These are phyloP conservation scores for Komagataella mondaviorum DNA, from an alignment of 805 yeast genomes.

Conservation along the genomic window DNA sequence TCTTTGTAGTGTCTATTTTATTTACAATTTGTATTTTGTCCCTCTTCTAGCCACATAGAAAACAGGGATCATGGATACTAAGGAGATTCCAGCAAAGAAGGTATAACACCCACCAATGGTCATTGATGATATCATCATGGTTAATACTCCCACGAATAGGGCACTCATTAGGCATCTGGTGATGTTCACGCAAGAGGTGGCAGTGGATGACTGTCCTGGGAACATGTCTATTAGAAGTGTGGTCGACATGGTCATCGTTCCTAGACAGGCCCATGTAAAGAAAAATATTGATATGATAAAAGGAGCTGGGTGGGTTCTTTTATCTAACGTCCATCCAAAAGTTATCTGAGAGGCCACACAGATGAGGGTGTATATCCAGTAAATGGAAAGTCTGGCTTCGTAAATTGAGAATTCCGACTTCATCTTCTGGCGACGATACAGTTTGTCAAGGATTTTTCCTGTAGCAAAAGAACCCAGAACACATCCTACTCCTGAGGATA, in stretches of 20 bases:
- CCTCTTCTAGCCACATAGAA: slow-evolving; percentile 1
- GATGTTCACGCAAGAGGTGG: slow-evolving; percentile 53
- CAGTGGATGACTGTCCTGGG: slow-evolving; percentile 51
- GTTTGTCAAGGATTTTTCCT: slow-evolving; percentile 40
- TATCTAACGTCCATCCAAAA: slow-evolving; percentile 55
- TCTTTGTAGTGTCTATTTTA: neutral
- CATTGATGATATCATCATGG: slow-evolving; percentile 36
- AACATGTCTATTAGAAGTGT: slow-evolving; percentile 56
- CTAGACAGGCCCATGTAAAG: slow-evolving; percentile 36
- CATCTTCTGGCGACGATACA: slow-evolving; percentile 22
- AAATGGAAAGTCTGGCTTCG: slow-evolving; percentile 32
- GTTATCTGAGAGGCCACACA: slow-evolving; percentile 25
- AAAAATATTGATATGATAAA: slow-evolving; percentile 41
- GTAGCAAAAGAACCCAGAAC: slow-evolving; percentile 40
- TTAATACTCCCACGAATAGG: slow-evolving; percentile 43
- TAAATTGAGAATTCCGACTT: slow-evolving; percentile 31
- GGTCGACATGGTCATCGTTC: slow-evolving; percentile 36
- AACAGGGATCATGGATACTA: neutral
- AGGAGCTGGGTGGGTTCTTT: slow-evolving; percentile 27
- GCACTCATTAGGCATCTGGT: slow-evolving; percentile 54
- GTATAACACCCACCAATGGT: slow-evolving; percentile 64
- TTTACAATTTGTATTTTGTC: neutral
- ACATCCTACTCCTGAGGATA: slow-evolving; percentile 56
- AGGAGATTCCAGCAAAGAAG: slow-evolving; percentile 12
- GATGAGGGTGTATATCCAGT: slow-evolving; percentile 24